Percentiles rank a stretch among this genome's conserved stretches.
Evolutionary conservation across 108 stramenopile species (phyloP).

Genomic region (Fragilaria crotonensis): DNA sequence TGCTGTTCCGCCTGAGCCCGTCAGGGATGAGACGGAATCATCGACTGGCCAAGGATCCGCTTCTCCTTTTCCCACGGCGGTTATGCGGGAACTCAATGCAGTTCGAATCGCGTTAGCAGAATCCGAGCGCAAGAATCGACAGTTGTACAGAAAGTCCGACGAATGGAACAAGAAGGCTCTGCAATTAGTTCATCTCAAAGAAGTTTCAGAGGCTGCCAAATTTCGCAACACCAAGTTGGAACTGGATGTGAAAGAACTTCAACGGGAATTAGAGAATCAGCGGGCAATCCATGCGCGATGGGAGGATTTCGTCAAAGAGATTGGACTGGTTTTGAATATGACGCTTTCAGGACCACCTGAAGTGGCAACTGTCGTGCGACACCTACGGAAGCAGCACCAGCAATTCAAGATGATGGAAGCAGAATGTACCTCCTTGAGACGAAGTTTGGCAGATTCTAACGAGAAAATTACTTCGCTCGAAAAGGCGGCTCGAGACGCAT

Average conservation of each 20-base stretch:
- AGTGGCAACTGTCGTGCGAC: conserved; percentile 38
- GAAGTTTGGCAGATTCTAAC: conserved; percentile 20
- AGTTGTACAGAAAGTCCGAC: conserved; percentile 37
- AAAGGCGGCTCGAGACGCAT: conserved; percentile 16
- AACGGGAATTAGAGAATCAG: conserved; percentile 1
- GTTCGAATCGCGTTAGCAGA: conserved; percentile 64
- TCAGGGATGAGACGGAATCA: not conserved
- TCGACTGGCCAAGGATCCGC: not conserved
- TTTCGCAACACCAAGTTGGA: conserved; percentile 37
- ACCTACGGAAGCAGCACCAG: conserved; percentile 31
- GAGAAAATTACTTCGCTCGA: conserved; percentile 27
- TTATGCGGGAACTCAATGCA: conserved; percentile 34
- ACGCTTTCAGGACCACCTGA: conserved; percentile 33
- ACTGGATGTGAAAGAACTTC: conserved; percentile 13
- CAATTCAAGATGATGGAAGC: conserved; percentile 16
- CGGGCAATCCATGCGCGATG: not conserved
- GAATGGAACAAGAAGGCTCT: conserved; percentile 28
- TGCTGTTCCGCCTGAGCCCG: too few species aligned
- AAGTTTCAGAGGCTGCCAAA: conserved; percentile 27
- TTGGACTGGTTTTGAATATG: conserved; percentile 13
- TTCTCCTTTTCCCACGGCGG: conserved; percentile 23
- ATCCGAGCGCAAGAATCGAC: conserved; percentile 64
- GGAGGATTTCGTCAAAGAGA: conserved; percentile 35
- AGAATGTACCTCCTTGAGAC: conserved; percentile 19
- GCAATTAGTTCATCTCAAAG: conserved; percentile 39